phyloP scores from a whole-genome alignment of 139 green algal species.

The Closterium sp. region DNA sequence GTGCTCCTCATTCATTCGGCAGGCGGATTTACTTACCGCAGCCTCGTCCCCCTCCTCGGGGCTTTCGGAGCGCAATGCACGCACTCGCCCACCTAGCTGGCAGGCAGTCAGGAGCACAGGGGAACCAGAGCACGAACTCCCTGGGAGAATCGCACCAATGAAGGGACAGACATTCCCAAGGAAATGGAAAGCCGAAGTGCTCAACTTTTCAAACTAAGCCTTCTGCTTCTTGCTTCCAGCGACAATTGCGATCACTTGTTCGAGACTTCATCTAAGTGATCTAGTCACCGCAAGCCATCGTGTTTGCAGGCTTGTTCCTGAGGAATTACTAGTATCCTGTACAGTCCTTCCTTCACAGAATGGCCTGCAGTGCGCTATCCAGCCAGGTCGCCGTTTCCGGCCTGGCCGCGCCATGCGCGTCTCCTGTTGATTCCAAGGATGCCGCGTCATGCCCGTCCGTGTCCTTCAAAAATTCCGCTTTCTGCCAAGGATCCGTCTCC shows the following conservation, averaged over 20 bases:
- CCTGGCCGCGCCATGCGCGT: not conserved
- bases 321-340: not conserved
- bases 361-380: not conserved
- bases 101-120: not conserved
- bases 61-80: not conserved
- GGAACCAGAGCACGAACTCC: not conserved
- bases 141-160: not conserved
- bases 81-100: not conserved
- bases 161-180: not conserved
- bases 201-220: no score
- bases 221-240: no score
- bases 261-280: not conserved
- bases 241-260: not conserved
- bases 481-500: not conserved
- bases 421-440: not conserved
- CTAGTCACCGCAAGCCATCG: not conserved
- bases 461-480: not conserved
- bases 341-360: not conserved
- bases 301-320: not conserved
- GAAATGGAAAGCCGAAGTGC: no score
- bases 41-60: not conserved
- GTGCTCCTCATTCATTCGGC: not conserved
- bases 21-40: not conserved
- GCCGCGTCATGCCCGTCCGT: not conserved
- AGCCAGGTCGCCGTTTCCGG: not conserved